A percentile compares a stretch with the other conserved stretches of the same genome.
These are phyloP conservation scores for Dillenia turbinata DNA, from an alignment of 164 flowering plant species.

Conservation along the genomic window DNA sequence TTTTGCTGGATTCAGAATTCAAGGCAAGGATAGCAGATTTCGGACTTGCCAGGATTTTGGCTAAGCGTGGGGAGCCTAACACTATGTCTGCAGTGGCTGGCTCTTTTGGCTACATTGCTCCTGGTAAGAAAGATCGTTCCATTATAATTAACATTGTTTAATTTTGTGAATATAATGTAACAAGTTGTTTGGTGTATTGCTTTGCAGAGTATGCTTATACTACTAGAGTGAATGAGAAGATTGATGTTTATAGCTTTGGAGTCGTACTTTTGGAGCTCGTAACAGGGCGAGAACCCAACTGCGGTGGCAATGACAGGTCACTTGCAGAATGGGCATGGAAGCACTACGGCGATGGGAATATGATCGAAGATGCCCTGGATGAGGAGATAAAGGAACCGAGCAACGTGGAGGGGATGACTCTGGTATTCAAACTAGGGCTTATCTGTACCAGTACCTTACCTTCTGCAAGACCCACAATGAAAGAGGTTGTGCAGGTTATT, in stretches of 20 bases:
- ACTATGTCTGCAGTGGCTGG: slow-evolving; percentile 78
- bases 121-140: slow-evolving; percentile 42
- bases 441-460: slow-evolving; percentile 62
- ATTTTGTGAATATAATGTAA: background rate
- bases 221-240: slow-evolving; percentile 63
- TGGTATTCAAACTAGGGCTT: slow-evolving; percentile 61
- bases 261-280: slow-evolving; percentile 78
- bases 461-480: slow-evolving; percentile 70
- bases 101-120: slow-evolving; percentile 86
- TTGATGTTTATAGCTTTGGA: slow-evolving; percentile 85
- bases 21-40: slow-evolving; percentile 78
- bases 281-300: slow-evolving; percentile 64
- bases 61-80: slow-evolving; percentile 38
- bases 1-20: slow-evolving; percentile 68
- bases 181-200: background rate
- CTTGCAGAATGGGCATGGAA: slow-evolving; percentile 82
- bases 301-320: slow-evolving; percentile 43
- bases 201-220: slow-evolving; percentile 71
- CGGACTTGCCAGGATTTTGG: slow-evolving; percentile 70
- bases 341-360: slow-evolving; percentile 34
- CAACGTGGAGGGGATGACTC: slow-evolving; percentile 45
- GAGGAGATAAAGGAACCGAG: slow-evolving; percentile 36
- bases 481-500: slow-evolving; percentile 61
- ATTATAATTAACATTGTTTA: background rate
- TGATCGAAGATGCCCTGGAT: slow-evolving; percentile 40